Evolutionary conservation across 1,139 yeast genomes (phyloP).

Genomic region (Debaryomycetaceae sp.): DNA sequence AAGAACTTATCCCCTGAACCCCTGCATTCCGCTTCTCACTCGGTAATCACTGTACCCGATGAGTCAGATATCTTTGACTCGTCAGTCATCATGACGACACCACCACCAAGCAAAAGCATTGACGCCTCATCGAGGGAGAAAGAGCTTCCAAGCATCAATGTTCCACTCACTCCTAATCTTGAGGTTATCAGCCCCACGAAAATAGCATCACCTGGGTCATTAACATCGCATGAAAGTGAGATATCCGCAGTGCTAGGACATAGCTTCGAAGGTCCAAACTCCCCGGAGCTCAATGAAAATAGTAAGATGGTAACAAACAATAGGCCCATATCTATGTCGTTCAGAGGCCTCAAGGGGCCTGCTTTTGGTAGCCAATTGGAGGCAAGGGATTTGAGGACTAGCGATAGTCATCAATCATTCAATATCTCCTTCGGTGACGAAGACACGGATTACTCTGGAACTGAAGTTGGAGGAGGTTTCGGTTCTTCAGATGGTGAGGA

Average conservation of each 20-base stretch:
- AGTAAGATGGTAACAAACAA: conserved; percentile 15
- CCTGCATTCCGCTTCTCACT: not conserved
- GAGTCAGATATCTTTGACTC: not conserved
- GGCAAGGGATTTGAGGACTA: conserved; percentile 26
- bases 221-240: conserved; percentile 6
- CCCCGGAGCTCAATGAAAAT: conserved; percentile 9
- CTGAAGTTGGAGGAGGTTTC: conserved; percentile 29
- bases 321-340: conserved; percentile 67
- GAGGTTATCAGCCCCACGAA: conserved; percentile 8
- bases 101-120: not conserved
- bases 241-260: conserved; percentile 22
- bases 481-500: conserved; percentile 26
- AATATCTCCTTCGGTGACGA: conserved; percentile 37
- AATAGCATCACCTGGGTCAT: conserved; percentile 12
- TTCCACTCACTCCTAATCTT: conserved; percentile 12
- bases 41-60: not conserved
- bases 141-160: not conserved
- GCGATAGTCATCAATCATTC: conserved; percentile 45
- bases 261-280: conserved; percentile 10
- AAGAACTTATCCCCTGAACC: conserved; percentile 4
- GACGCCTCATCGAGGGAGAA: not conserved
- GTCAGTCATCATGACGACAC: not conserved
- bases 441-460: conserved; percentile 12
- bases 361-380: conserved; percentile 40
- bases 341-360: conserved; percentile 60